Percentiles rank a stretch among this genome's conserved stretches.
These are phyloP conservation scores for Trypanosoma cruzi DNA, from an alignment of 208 protist genomes.

Conservation along the genomic window DNA sequence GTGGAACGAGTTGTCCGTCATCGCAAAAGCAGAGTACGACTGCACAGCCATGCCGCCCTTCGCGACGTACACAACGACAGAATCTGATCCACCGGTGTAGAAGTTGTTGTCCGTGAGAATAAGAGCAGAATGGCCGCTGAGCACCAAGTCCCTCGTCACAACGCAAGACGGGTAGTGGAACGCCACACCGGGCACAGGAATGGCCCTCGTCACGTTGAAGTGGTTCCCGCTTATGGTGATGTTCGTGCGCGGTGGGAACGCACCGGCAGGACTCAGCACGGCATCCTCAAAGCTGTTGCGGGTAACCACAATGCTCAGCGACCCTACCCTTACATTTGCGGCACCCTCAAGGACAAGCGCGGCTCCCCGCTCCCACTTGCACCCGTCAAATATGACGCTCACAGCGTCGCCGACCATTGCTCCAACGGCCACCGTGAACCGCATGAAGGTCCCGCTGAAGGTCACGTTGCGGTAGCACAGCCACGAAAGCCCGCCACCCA, in stretches of 20 bases:
- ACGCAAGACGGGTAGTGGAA: neutral
- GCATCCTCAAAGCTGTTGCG: constrained; percentile 17
- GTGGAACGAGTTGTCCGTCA: constrained; percentile 6
- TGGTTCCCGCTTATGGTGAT: constrained; percentile 12
- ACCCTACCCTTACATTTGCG: neutral
- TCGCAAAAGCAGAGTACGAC: constrained; percentile 12
- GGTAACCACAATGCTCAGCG: constrained; percentile 10
- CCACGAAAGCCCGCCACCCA: no score
- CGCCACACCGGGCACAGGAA: neutral
- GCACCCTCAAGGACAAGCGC: neutral
- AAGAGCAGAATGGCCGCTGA: constrained; percentile 9
- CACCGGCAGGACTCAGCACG: constrained; percentile 4
- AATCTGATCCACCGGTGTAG: neutral
- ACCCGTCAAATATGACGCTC: constrained; percentile 18
- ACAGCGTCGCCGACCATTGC: constrained; percentile 14
- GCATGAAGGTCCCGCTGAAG: constrained; percentile 14
- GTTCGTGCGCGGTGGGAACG: no score
- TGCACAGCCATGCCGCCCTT: constrained; percentile 2
- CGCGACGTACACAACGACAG: neutral
- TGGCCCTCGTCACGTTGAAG: constrained; percentile 10
- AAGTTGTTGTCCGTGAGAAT: constrained; percentile 1
- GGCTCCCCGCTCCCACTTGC: constrained; percentile 6
- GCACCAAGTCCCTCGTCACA: neutral
- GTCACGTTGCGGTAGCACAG: no score
- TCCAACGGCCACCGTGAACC: constrained; percentile 11